These are phyloP conservation scores for Crotalaria pallida DNA, from an alignment of 306 rosid genomes.

Conservation along the genomic window DNA sequence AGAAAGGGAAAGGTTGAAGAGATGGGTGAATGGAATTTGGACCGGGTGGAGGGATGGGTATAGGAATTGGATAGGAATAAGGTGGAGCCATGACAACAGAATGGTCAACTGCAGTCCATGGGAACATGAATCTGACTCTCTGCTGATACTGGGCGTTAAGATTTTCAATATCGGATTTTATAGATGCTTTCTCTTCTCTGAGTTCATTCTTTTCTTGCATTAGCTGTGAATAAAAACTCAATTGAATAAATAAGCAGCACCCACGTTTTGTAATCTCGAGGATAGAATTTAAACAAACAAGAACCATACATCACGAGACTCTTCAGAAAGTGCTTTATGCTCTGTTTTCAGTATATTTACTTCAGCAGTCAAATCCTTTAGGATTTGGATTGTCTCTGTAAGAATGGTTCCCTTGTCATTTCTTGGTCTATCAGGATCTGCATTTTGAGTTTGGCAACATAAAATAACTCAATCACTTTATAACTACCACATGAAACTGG, in stretches of 20 bases:
- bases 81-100: constrained; percentile 64
- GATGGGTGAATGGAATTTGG: constrained; percentile 66
- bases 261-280: not conserved
- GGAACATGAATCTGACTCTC: constrained; percentile 64
- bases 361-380: constrained; percentile 67
- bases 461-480: not conserved
- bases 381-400: constrained; percentile 63
- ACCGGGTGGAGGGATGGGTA: constrained; percentile 57
- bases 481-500: not conserved
- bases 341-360: constrained; percentile 62
- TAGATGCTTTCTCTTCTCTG: constrained; percentile 74
- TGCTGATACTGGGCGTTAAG: constrained; percentile 74
- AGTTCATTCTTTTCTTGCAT: constrained; percentile 88
- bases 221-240: constrained; percentile 43
- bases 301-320: constrained; percentile 66
- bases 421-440: constrained; percentile 88
- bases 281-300: constrained; percentile 3
- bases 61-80: constrained; percentile 67
- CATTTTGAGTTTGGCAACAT: constrained; percentile 26
- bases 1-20: constrained; percentile 67
- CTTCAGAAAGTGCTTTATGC: constrained; percentile 62
- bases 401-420: constrained; percentile 92
- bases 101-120: constrained; percentile 81
- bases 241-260: constrained; percentile 17
- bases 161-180: constrained; percentile 69